Evolutionary conservation across 2,329 filamentous ascomycete genomes (phyloP).

Genomic region (Cladobotryum mycophilum): DNA sequence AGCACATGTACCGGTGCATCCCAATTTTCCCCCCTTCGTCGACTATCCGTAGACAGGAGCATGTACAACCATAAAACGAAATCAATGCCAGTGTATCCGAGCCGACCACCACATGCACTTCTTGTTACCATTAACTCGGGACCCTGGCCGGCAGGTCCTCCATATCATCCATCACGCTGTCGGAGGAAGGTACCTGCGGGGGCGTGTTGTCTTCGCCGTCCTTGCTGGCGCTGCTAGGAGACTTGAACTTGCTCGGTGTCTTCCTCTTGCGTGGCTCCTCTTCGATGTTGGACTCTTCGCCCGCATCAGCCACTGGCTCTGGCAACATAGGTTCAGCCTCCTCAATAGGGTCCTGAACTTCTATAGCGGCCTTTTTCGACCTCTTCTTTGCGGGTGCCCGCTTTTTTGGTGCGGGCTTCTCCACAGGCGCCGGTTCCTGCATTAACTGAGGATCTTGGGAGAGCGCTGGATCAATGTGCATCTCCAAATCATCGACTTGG

Average conservation of each 20-base stretch:
- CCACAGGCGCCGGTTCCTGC: slow-evolving; percentile 22
- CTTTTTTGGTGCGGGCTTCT: slow-evolving; percentile 18
- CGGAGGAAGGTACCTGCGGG: slow-evolving; percentile 18
- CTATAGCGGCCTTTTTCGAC: slow-evolving; percentile 17
- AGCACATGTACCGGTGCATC: too few species aligned
- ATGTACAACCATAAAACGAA: background rate
- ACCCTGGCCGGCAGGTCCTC: slow-evolving; percentile 33
- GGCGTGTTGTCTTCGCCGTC: slow-evolving; percentile 7
- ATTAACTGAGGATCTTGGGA: slow-evolving; percentile 14
- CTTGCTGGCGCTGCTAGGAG: slow-evolving; percentile 7
- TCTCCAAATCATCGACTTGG: slow-evolving; percentile 17
- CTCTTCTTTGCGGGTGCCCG: slow-evolving; percentile 18
- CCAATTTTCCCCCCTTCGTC: too few species aligned
- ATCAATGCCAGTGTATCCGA: background rate
- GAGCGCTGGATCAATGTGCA: slow-evolving; percentile 28
- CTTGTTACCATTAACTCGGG: slow-evolving; percentile 1
- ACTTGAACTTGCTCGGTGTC: slow-evolving; percentile 24
- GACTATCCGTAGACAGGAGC: too few species aligned
- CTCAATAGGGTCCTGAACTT: slow-evolving; percentile 27
- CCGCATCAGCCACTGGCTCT: slow-evolving; percentile 11
- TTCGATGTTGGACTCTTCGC: slow-evolving; percentile 21
- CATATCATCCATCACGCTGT: slow-evolving; percentile 39
- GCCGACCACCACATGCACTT: too few species aligned
- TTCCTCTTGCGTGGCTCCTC: slow-evolving; percentile 22
- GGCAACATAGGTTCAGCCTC: slow-evolving; percentile 17